These are phyloP conservation scores for Halenospora varia DNA, from an alignment of 495 filamentous ascomycete species.

Conservation along the genomic window DNA sequence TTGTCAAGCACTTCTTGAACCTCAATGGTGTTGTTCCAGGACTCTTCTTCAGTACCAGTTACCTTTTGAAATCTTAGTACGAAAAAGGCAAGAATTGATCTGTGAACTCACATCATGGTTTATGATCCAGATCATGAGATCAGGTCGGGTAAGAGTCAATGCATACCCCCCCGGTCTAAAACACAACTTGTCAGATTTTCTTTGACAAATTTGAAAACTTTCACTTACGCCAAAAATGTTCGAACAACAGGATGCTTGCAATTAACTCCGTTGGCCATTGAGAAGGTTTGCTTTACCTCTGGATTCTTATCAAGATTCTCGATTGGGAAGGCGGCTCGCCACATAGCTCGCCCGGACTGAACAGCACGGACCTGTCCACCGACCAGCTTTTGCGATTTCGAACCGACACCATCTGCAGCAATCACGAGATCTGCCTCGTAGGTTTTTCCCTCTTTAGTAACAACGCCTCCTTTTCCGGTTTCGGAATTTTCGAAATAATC, in stretches of 20 bases:
- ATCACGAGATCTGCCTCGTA: slow-evolving; percentile 54
- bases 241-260: slow-evolving; percentile 23
- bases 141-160: slow-evolving; percentile 42
- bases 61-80: slow-evolving; percentile 27
- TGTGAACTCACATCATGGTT: slow-evolving; percentile 45
- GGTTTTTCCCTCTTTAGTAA: slow-evolving; percentile 42
- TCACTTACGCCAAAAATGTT: slow-evolving; percentile 27
- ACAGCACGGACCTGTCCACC: slow-evolving; percentile 45
- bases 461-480: slow-evolving; percentile 36
- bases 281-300: slow-evolving; percentile 40
- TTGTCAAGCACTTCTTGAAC: slow-evolving; percentile 47
- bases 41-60: slow-evolving; percentile 44
- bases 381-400: slow-evolving; percentile 44
- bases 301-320: slow-evolving; percentile 24
- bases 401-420: slow-evolving; percentile 56
- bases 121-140: slow-evolving; percentile 52
- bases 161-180: slow-evolving; percentile 45
- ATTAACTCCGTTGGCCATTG: slow-evolving; percentile 36
- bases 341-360: slow-evolving; percentile 48
- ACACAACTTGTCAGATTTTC: not conserved
- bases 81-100: not conserved
- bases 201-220: slow-evolving; percentile 12
- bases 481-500: slow-evolving; percentile 45
- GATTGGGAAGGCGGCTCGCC: slow-evolving; percentile 41
- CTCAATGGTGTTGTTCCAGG: slow-evolving; percentile 50